Evolutionary conservation across 495 filamentous ascomycete species (phyloP).

Genomic region (Trichoderma reesei): DNA sequence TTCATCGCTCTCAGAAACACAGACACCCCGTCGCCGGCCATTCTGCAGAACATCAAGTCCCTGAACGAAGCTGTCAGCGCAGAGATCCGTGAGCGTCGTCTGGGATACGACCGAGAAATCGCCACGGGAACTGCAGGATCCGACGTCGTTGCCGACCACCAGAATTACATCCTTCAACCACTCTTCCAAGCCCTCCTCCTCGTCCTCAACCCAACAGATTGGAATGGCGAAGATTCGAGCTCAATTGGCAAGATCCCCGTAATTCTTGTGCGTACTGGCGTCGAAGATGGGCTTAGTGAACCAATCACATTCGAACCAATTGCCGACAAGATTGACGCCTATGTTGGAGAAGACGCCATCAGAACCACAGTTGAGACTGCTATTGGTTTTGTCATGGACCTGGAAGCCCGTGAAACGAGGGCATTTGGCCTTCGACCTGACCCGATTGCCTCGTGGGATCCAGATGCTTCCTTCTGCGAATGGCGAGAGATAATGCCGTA

Average conservation of each 20-base stretch:
- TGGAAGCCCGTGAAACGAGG: conserved; percentile 11
- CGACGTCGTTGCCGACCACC: neutral
- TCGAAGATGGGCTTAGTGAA: conserved; percentile 19
- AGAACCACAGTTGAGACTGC: conserved; percentile 12
- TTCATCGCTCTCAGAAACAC: neutral
- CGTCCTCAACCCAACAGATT: conserved; percentile 3
- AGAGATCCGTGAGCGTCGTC: neutral
- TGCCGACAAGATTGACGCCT: neutral
- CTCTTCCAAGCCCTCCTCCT: conserved; percentile 8
- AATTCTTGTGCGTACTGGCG: conserved; percentile 16
- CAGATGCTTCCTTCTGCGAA: neutral
- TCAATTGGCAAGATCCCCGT: conserved; percentile 12
- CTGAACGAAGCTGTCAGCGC: neutral
- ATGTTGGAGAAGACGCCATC: neutral
- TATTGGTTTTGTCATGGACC: conserved; percentile 9
- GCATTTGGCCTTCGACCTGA: conserved; percentile 12
- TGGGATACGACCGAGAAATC: neutral
- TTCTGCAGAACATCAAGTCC: neutral
- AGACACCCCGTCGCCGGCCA: neutral
- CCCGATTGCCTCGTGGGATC: neutral
- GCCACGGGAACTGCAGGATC: neutral
- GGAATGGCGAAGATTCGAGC: neutral
- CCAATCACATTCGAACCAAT: conserved; percentile 20
- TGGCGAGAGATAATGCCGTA: neutral
- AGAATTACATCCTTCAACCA: conserved; percentile 1